Evolutionary conservation across 345 rosid genomes (phyloP).

Genomic region (Salix caprea): DNA sequence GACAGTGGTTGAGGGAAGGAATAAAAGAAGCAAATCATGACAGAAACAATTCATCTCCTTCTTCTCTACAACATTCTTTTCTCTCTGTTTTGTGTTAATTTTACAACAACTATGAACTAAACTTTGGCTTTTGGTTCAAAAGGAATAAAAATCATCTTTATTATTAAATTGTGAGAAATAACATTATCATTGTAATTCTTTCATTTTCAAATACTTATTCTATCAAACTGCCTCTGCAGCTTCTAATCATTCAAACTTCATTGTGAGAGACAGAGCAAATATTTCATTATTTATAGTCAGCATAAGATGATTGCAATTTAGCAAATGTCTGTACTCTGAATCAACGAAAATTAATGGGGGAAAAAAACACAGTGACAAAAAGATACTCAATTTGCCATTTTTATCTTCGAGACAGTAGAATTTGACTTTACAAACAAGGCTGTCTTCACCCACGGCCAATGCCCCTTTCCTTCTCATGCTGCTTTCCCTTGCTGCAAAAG

Average conservation of each 20-base stretch:
- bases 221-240: background rate
- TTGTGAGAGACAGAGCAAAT: slow-evolving; percentile 22
- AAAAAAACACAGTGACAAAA: slow-evolving; percentile 20
- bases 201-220: background rate
- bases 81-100: no score
- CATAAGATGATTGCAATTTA: slow-evolving; percentile 25
- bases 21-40: no score
- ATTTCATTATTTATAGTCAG: slow-evolving; percentile 30
- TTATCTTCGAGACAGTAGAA: slow-evolving; percentile 10
- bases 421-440: slow-evolving; percentile 25
- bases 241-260: background rate
- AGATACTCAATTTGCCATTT: slow-evolving; percentile 11
- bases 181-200: no score
- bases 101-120: no score
- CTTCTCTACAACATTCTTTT: no score
- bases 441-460: slow-evolving; percentile 11
- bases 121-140: no score
- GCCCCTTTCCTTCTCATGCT: slow-evolving; percentile 32
- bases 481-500: slow-evolving; percentile 50
- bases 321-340: slow-evolving; percentile 22
- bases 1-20: accelerated
- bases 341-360: slow-evolving; percentile 23
- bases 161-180: no score
- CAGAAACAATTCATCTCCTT: no score
- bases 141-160: no score